A percentile compares a stretch with the other conserved stretches of the same genome.
These are phyloP conservation scores for Starmera pachycereana DNA, from an alignment of 805 yeast species.

Conservation along the genomic window DNA sequence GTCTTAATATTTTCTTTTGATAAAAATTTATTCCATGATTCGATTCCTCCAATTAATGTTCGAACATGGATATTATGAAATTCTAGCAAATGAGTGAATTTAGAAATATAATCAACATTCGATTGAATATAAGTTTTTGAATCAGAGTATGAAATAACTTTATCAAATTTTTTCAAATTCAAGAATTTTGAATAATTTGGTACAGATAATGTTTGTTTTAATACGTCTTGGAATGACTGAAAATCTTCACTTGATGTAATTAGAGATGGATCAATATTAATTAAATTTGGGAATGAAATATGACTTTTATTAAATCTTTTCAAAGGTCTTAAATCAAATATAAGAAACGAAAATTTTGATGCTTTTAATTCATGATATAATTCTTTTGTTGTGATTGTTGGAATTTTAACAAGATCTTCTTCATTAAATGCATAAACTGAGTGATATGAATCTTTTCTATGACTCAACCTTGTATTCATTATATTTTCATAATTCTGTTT, in stretches of 20 bases:
- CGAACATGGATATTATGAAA: conserved; percentile 12
- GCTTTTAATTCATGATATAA: conserved; percentile 30
- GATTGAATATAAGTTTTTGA: conserved; percentile 21
- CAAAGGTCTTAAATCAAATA: conserved; percentile 31
- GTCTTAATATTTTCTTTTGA: conserved; percentile 18
- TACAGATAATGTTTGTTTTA: neutral
- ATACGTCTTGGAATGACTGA: conserved; percentile 16
- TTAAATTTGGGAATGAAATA: conserved; percentile 26
- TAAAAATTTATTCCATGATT: conserved; percentile 29
- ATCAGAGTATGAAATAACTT: conserved; percentile 30
- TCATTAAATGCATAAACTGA: conserved; percentile 27
- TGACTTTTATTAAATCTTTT: conserved; percentile 23
- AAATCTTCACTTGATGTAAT: conserved; percentile 22
- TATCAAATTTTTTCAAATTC: conserved; percentile 22
- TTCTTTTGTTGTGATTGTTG: conserved; percentile 30
- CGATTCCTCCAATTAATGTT: conserved; percentile 33
- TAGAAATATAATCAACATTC: conserved; percentile 22
- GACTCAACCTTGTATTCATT: conserved; percentile 9
- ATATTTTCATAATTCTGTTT: neutral
- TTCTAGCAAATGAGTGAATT: conserved; percentile 17
- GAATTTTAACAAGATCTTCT: conserved; percentile 31
- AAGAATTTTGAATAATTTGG: conserved; percentile 15
- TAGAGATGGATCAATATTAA: conserved; percentile 33
- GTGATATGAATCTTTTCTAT: conserved; percentile 29
- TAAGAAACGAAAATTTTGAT: conserved; percentile 29